Percentiles rank a stretch among this genome's conserved stretches.
Conservation (phyloP, 306 rosid species). For the Citrullus colocynthis region DNA sequence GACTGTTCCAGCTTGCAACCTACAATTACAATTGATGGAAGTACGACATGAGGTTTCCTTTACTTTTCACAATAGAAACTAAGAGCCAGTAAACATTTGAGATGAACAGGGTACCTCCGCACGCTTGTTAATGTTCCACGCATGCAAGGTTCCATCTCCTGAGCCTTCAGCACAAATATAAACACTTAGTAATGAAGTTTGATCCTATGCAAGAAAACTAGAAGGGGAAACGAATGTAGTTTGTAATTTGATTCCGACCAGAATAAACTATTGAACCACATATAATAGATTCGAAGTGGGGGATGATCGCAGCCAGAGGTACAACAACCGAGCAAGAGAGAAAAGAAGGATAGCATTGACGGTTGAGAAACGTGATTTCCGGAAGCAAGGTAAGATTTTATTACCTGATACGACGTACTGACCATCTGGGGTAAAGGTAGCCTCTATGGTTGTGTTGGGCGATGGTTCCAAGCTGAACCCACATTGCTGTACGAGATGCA, state of each 20-base stretch:
- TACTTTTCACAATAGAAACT: not conserved
- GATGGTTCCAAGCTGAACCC: slow-evolving; percentile 95
- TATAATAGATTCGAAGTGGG: not conserved
- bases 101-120: slow-evolving; percentile 49
- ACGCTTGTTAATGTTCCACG: slow-evolving; percentile 71
- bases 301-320: not conserved
- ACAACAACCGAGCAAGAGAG: not conserved
- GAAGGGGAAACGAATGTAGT: not conserved
- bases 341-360: not conserved
- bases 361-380: not conserved
- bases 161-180: slow-evolving; percentile 36
- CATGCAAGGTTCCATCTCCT: slow-evolving; percentile 83
- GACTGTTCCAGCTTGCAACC: slow-evolving; percentile 86
- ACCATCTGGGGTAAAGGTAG: slow-evolving; percentile 93
- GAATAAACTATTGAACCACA: not conserved
- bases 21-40: slow-evolving; percentile 6
- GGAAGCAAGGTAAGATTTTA: not conserved
- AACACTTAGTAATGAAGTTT: not conserved
- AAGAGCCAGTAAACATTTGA: not conserved
- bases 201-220: not conserved
- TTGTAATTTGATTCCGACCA: not conserved
- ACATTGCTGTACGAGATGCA: slow-evolving; percentile 53
- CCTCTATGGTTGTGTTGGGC: slow-evolving; percentile 60
- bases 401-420: slow-evolving; percentile 82
- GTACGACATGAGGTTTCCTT: not conserved